Evolutionary conservation across 2,329 filamentous ascomycete species (phyloP).

Genomic region (Diaporthe australafricana): DNA sequence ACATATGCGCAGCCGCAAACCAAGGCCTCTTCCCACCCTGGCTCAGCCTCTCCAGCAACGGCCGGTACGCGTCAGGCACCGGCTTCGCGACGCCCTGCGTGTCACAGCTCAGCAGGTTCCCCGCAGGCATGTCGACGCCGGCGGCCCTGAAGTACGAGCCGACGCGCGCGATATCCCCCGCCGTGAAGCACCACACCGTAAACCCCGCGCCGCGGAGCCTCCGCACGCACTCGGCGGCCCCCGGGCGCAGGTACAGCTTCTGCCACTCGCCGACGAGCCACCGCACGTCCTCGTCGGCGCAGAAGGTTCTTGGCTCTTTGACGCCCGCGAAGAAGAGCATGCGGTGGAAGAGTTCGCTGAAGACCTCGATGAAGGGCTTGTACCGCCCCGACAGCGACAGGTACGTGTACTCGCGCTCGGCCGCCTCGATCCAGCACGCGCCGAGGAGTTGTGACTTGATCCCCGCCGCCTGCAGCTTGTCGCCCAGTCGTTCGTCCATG

Average conservation of each 20-base stretch:
- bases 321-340: slow-evolving; percentile 54
- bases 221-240: slow-evolving; percentile 51
- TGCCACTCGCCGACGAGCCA: slow-evolving; percentile 50
- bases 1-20: slow-evolving; percentile 68
- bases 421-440: slow-evolving; percentile 56
- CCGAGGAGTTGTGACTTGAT: slow-evolving; percentile 55
- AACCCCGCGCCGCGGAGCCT: slow-evolving; percentile 57
- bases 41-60: slow-evolving; percentile 50
- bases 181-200: slow-evolving; percentile 63
- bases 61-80: slow-evolving; percentile 56
- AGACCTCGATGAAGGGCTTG: slow-evolving; percentile 51
- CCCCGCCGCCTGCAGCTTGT: slow-evolving; percentile 47
- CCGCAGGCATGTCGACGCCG: slow-evolving; percentile 58
- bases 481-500: slow-evolving; percentile 53
- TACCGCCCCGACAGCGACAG: slow-evolving; percentile 55
- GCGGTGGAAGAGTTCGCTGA: slow-evolving; percentile 57
- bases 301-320: slow-evolving; percentile 50
- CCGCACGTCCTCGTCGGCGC: slow-evolving; percentile 53
- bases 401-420: slow-evolving; percentile 60
- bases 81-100: slow-evolving; percentile 59
- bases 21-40: slow-evolving; percentile 46
- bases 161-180: slow-evolving; percentile 59
- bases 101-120: slow-evolving; percentile 63
- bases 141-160: slow-evolving; percentile 59
- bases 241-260: slow-evolving; percentile 48